These are phyloP conservation scores for Sarocladiaceae sp. DNA, from an alignment of 2,329 filamentous ascomycete species.

Conservation along the genomic window DNA sequence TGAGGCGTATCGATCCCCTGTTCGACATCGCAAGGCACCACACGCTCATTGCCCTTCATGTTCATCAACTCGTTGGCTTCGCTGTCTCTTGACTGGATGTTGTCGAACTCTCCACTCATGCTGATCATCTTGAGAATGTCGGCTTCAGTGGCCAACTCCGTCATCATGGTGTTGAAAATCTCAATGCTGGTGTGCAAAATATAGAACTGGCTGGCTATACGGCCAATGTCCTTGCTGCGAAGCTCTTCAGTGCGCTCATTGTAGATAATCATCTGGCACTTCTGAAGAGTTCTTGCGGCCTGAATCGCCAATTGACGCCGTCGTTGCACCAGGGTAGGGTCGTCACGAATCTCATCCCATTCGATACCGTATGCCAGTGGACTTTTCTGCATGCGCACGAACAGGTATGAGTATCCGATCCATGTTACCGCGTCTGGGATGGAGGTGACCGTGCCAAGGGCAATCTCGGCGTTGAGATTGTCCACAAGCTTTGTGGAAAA, in stretches of 20 bases:
- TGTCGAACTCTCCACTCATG: conserved; percentile 96
- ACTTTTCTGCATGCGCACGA: conserved; percentile 91
- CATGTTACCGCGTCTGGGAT: conserved; percentile 90
- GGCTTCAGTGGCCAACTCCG: conserved; percentile 74
- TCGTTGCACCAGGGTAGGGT: conserved; percentile 79
- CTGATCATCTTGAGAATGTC: conserved; percentile 95
- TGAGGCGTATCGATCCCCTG: conserved; percentile 67
- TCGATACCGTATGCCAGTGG: conserved; percentile 92
- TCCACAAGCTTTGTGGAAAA: conserved; percentile 93
- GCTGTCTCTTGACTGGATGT: conserved; percentile 85
- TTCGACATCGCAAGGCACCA: conserved; percentile 71
- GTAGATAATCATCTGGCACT: conserved; percentile 98
- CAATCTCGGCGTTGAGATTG: conserved; percentile 92
- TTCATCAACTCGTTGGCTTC: conserved; percentile 81
- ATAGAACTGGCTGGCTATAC: conserved; percentile 96
- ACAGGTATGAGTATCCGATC: conserved; percentile 97
- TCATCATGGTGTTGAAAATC: conserved; percentile 96
- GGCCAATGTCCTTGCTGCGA: conserved; percentile 87
- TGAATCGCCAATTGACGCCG: conserved; percentile 81
- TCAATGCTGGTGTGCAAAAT: conserved; percentile 90
- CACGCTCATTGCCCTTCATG: conserved; percentile 54
- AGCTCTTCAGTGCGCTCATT: conserved; percentile 92
- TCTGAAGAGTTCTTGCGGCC: conserved; percentile 77
- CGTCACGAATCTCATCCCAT: conserved; percentile 82
- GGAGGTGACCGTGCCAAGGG: conserved; percentile 89